Evolutionary conservation across 331 rosid genomes (phyloP).

Genomic region (Phaseolus coccineus): DNA sequence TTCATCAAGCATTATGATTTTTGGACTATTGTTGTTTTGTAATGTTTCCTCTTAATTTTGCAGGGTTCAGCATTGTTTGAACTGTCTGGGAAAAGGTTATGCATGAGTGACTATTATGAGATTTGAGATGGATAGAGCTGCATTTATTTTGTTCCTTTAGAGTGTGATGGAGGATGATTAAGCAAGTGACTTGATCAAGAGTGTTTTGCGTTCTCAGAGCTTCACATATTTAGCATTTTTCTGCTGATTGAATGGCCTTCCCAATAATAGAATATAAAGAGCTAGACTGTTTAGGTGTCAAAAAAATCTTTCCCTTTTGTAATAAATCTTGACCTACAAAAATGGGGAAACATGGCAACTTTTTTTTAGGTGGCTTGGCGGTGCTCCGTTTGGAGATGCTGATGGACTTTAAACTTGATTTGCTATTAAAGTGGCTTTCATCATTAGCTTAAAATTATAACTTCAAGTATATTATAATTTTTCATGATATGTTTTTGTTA

Average conservation of each 20-base stretch:
- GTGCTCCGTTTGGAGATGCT: not conserved
- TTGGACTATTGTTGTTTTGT: constrained; percentile 15
- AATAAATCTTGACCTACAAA: constrained; percentile 14
- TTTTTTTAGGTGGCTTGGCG: not conserved
- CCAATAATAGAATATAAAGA: not conserved
- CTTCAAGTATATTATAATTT: not conserved
- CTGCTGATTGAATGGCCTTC: not conserved
- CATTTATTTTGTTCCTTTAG: constrained; percentile 34
- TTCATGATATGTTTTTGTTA: not conserved
- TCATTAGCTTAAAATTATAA: not conserved
- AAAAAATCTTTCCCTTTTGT: not conserved
- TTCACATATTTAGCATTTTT: not conserved
- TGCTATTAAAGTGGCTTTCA: not conserved
- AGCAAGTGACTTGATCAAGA: constrained; percentile 17
- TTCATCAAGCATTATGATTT: not conserved
- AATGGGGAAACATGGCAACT: not conserved
- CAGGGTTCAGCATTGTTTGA: constrained; percentile 81
- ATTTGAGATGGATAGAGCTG: not conserved
- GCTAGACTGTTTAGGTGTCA: too few species aligned
- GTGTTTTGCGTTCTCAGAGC: constrained; percentile 6
- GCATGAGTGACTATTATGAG: constrained; percentile 44
- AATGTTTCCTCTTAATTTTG: constrained; percentile 35
- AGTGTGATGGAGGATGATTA: not conserved
- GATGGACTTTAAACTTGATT: not conserved
- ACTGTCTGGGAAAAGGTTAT: constrained; percentile 77